Percentiles rank a stretch among this genome's conserved stretches.
phyloP scores from a whole-genome alignment of 805 yeast species.

The Monosporozyma aquatica region DNA sequence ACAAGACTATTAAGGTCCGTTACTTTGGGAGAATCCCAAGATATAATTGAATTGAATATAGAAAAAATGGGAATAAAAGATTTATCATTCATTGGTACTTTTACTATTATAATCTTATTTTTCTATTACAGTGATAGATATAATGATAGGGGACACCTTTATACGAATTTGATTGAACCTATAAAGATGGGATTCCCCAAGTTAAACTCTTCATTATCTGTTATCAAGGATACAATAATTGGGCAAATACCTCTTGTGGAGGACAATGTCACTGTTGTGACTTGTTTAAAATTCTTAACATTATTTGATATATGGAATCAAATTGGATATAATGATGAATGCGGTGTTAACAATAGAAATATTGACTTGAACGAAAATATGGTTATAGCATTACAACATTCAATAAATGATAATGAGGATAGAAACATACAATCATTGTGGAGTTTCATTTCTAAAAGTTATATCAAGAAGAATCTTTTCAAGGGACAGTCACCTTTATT shows the following conservation, averaged over 20 bases:
- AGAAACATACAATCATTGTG: slow-evolving; percentile 14
- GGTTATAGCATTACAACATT: slow-evolving; percentile 11
- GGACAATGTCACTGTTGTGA: background rate
- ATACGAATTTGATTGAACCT: slow-evolving; percentile 6
- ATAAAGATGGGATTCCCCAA: slow-evolving; percentile 12
- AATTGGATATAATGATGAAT: background rate
- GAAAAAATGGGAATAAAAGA: no score
- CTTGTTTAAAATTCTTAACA: background rate
- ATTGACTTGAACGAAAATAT: slow-evolving; percentile 16
- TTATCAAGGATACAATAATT: background rate
- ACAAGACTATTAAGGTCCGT: no score
- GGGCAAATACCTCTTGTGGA: background rate
- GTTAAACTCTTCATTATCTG: slow-evolving; percentile 8
- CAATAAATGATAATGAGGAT: slow-evolving; percentile 12
- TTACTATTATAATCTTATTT: slow-evolving; percentile 7
- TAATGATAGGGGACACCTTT: background rate
- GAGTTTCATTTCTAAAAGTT: slow-evolving; percentile 19
- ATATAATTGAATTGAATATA: background rate
- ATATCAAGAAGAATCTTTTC: slow-evolving; percentile 19
- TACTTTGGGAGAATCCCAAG: no score
- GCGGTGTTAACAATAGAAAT: no score
- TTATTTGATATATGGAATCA: background rate
- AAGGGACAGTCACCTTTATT: slow-evolving; percentile 19
- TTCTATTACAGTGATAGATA: background rate
- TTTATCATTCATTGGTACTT: background rate